Conservation (phyloP, 208 protist species). For the Hexamita inflata region DNA sequence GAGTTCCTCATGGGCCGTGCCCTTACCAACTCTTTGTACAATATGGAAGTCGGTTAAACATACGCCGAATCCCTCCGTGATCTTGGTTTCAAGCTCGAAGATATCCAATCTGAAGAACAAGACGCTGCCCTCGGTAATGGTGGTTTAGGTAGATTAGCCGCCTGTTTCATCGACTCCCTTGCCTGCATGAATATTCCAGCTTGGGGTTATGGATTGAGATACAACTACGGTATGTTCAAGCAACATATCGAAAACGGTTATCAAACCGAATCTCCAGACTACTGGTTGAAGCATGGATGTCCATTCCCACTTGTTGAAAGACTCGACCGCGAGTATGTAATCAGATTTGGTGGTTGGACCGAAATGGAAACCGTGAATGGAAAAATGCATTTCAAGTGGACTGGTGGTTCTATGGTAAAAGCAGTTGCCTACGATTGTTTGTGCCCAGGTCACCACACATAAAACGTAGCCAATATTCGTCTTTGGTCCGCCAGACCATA, state of each 20-base stretch:
- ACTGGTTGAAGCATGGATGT: conserved; percentile 31
- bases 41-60: neutral
- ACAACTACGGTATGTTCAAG: conserved; percentile 38
- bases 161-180: conserved; percentile 54
- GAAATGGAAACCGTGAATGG: neutral
- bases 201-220: conserved; percentile 50
- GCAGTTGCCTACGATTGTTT: conserved; percentile 35
- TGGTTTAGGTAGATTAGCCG: conserved; percentile 50
- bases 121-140: conserved; percentile 44
- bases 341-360: conserved; percentile 29
- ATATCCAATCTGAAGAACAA: conserved; percentile 34
- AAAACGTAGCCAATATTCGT: conserved; percentile 20
- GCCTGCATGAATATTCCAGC: conserved; percentile 46
- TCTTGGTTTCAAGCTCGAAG: conserved; percentile 43
- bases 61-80: conserved; percentile 37
- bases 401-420: neutral
- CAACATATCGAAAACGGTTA: conserved; percentile 31
- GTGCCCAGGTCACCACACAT: conserved; percentile 27
- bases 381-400: conserved; percentile 26
- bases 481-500: conserved; percentile 28
- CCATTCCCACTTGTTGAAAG: conserved; percentile 17
- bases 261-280: conserved; percentile 32
- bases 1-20: conserved; percentile 40
- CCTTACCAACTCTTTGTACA: conserved; percentile 31
- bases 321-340: neutral